A percentile compares a stretch with the other conserved stretches of the same genome.
Conservation (phyloP, 768 basidiomycete species). For the Tricholoma matsutake region DNA sequence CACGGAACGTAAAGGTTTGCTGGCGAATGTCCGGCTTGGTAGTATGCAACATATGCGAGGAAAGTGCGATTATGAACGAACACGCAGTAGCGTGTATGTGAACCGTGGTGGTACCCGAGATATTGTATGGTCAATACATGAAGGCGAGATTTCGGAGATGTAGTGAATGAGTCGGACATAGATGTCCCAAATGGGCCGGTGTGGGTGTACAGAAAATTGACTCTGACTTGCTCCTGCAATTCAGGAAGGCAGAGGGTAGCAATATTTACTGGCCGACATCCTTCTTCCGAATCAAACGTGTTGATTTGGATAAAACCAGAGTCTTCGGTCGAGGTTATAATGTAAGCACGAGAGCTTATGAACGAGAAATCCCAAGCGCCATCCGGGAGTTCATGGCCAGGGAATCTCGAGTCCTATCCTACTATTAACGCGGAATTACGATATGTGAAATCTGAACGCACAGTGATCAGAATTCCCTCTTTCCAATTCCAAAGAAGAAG, state of each 20-base stretch:
- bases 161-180: constrained; percentile 19
- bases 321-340: constrained; percentile 32
- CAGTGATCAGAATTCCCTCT: constrained; percentile 15
- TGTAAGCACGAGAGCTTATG: constrained; percentile 40
- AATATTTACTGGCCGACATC: constrained; percentile 4
- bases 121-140: constrained; percentile 11
- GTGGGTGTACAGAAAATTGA: constrained; percentile 21
- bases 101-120: background rate
- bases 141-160: constrained; percentile 12
- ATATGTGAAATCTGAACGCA: background rate
- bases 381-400: constrained; percentile 17
- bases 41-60: constrained; percentile 11
- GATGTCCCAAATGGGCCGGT: constrained; percentile 30
- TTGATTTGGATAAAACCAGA: constrained; percentile 43
- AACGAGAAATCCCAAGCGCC: constrained; percentile 45
- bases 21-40: background rate
- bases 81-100: constrained; percentile 3
- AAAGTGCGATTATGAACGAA: constrained; percentile 10
- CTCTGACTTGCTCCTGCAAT: constrained; percentile 8
- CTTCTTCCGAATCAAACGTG: constrained; percentile 26
- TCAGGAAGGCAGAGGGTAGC: constrained; percentile 16
- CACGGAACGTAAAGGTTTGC: constrained; percentile 5
- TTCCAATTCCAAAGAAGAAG: constrained; percentile 24
- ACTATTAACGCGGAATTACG: background rate
- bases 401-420: constrained; percentile 5